Evolutionary conservation across 1,284 basidiomycete species (phyloP).

Genomic region (Ceratobasidium sp.): DNA sequence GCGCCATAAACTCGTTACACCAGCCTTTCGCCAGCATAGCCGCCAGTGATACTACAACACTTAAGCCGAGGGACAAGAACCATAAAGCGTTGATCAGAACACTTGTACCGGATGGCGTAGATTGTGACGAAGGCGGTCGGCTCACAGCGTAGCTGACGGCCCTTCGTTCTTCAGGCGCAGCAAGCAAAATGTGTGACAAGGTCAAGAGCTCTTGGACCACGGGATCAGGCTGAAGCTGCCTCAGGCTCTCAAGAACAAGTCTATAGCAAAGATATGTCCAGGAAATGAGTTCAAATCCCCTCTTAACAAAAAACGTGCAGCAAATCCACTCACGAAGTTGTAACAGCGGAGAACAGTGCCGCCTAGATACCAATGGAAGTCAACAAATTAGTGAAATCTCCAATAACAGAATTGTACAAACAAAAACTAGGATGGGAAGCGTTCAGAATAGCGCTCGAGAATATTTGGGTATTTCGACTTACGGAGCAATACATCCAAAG

Average conservation of each 20-base stretch:
- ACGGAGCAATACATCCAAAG: background rate
- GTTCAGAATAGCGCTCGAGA: background rate
- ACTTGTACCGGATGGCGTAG: background rate
- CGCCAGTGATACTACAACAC: background rate
- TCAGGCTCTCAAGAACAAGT: background rate
- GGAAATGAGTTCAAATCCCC: too few relatives aligned
- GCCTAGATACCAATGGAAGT: background rate
- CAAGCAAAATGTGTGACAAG: background rate
- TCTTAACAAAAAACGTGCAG: too few relatives aligned
- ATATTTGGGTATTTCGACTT: constrained; percentile 38
- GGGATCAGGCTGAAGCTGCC: background rate
- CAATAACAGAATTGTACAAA: background rate
- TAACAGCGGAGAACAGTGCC: constrained; percentile 5
- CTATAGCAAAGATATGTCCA: background rate
- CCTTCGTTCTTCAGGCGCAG: background rate
- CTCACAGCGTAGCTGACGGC: too few relatives aligned
- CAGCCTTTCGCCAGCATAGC: constrained; percentile 18
- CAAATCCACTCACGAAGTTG: background rate
- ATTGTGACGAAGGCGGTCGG: background rate
- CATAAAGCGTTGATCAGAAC: background rate
- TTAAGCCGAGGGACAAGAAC: constrained; percentile 2
- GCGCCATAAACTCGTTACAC: constrained; percentile 1
- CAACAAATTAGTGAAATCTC: background rate
- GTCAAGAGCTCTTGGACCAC: background rate
- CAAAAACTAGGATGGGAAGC: background rate